Base-by-base conservation (phyloP, 2,329 filamentous ascomycete genomes). In the Cladorrhinum sp. region DNA sequence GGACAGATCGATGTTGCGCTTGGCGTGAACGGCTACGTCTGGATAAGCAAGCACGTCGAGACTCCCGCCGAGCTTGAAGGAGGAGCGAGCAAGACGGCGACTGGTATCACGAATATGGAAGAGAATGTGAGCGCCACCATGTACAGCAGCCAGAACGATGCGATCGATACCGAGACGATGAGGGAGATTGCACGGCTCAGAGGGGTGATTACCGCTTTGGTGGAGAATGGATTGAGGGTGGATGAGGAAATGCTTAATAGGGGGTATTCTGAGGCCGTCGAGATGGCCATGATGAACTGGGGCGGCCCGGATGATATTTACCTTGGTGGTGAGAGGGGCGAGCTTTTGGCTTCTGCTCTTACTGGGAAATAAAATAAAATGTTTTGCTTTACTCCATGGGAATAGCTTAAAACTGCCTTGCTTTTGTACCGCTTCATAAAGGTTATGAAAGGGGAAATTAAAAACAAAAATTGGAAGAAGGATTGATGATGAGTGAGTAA, bases 21-120 rank as follows among this genome's bases (percentile, higher is more conserved):
- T 1, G 95, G 95, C 2, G 95, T 99, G 41, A 99, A 99, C 70
- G 95, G 95, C 1, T 98, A 96, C 73, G 92, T 98, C 61, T 99
- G 92, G 90, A 93, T 98, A 70, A 88, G 88, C 75, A 93, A 91
- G 77, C 92, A 96, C 69, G 78, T 89, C 7, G 87, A 90, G 66
- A 83, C 67, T 18, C 65, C 82, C 36, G 81, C 82, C n/a, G 75
- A 76, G 4, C 72, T 72, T 7, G 62, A 65, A 18, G 57, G 60
- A 23, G 62, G 79, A 25, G 72, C 75, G 22, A n/a, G 32, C 3
- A 36, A 36, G 12, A 69, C 70, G 55, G 73, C 69, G 10, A 70
- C 70, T 16, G 71, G 85, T 78, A 91, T 97, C 69, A 96, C 92
- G 57, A 85, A 90, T 66, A 83, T 97, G 73, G 95, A 98, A 74